Conservation (phyloP, 805 yeast species). For the Wickerhamomyces xylosicus region DNA sequence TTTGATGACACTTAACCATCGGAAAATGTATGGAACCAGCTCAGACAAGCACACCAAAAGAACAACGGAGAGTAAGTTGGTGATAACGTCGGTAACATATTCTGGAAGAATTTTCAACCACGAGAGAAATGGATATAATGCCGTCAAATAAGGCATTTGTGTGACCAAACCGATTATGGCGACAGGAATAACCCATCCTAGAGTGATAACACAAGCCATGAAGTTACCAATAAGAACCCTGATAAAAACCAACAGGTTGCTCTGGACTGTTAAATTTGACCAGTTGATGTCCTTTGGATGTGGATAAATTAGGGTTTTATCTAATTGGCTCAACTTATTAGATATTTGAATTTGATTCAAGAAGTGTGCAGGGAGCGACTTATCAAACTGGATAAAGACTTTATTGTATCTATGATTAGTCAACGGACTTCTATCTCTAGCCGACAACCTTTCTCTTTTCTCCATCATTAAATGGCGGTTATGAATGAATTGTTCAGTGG, state of each 20-base stretch:
- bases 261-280: conserved; percentile 41
- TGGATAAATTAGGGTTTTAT: conserved; percentile 37
- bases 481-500: conserved; percentile 3
- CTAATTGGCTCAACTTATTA: conserved; percentile 30
- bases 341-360: conserved; percentile 50
- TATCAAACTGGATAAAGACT: conserved; percentile 54
- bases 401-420: conserved; percentile 25
- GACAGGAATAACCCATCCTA: conserved; percentile 76
- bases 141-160: conserved; percentile 57
- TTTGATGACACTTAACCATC: conserved; percentile 41
- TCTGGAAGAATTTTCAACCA: conserved; percentile 49
- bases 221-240: conserved; percentile 35
- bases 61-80: conserved; percentile 60
- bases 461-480: conserved; percentile 5
- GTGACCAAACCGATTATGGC: conserved; percentile 70
- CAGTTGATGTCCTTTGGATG: conserved; percentile 66
- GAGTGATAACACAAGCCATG: conserved; percentile 37
- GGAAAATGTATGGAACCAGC: conserved; percentile 46
- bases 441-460: conserved; percentile 8
- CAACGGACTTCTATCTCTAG: conserved; percentile 15
- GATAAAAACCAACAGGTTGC: conserved; percentile 24
- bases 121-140: conserved; percentile 46
- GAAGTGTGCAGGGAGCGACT: conserved; percentile 46
- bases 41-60: conserved; percentile 55
- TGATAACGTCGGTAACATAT: conserved; percentile 38